Conservation (phyloP, 2,329 filamentous ascomycete species). For the Monilinia aucupariae region DNA sequence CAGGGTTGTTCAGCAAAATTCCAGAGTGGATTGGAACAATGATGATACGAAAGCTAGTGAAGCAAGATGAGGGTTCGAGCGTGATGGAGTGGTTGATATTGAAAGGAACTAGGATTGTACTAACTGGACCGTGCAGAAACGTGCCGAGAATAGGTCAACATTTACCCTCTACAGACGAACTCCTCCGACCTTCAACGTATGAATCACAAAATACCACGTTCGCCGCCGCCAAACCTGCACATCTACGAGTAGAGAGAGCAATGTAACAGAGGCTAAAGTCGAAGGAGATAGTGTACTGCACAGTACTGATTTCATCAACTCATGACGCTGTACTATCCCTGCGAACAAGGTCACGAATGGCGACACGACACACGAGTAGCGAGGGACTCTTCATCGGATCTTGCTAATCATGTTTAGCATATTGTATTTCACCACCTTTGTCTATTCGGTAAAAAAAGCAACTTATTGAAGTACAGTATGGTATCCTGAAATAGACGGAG, state of each 20-base stretch:
- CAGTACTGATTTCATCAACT: too few relatives aligned
- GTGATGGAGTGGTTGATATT: slow-evolving; percentile 8
- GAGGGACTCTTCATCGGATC: slow-evolving; percentile 5
- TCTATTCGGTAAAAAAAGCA: too few relatives aligned
- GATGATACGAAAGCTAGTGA: neutral
- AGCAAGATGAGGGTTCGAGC: slow-evolving; percentile 2
- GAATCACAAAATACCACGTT: slow-evolving; percentile 11
- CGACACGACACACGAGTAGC: slow-evolving; percentile 1
- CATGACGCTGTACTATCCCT: too few relatives aligned
- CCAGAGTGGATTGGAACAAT: slow-evolving; percentile 8
- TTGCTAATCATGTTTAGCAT: slow-evolving; percentile 4
- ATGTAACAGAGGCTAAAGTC: too few relatives aligned
- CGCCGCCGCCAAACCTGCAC: slow-evolving; percentile 1
- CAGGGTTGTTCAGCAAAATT: slow-evolving; percentile 1
- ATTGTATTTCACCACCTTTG: too few relatives aligned
- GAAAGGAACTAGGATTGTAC: neutral
- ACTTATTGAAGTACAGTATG: neutral
- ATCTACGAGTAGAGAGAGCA: too few relatives aligned
- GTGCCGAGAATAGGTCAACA: slow-evolving; percentile 1
- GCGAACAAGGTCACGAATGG: slow-evolving; percentile 9
- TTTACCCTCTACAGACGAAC: neutral
- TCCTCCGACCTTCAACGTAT: slow-evolving; percentile 9
- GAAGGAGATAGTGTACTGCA: too few relatives aligned
- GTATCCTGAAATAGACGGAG: neutral
- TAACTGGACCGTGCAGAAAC: slow-evolving; percentile 7